Percentiles rank a stretch among this genome's conserved stretches.
These are phyloP conservation scores for Beta macrorhiza DNA, from an alignment of 179 eudicot genomes.

Conservation along the genomic window DNA sequence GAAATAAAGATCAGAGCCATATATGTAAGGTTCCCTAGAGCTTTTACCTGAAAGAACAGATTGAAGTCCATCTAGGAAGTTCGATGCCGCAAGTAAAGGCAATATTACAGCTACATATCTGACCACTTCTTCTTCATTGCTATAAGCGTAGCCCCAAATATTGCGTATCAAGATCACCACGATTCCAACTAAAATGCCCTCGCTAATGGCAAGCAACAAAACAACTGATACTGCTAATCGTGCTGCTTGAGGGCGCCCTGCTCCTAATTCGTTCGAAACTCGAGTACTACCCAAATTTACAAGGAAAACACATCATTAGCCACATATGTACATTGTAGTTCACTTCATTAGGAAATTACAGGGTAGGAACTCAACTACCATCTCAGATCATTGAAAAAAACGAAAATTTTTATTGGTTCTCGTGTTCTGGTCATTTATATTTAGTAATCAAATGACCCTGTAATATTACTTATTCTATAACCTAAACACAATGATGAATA, in stretches of 20 bases:
- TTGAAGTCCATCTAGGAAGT: constrained; percentile 68
- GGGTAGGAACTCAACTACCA: neutral
- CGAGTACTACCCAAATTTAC: constrained; percentile 30
- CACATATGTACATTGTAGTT: neutral
- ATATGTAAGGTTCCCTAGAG: neutral
- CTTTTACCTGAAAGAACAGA: constrained; percentile 71
- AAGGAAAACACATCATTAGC: neutral
- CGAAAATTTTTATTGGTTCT: too few relatives aligned
- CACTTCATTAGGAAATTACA: neutral
- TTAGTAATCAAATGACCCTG: too few relatives aligned
- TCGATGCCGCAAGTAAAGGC: constrained; percentile 70
- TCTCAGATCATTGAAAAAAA: neutral
- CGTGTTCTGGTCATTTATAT: too few relatives aligned
- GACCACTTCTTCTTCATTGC: constrained; percentile 64
- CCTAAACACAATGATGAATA: too few relatives aligned
- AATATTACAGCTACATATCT: constrained; percentile 63
- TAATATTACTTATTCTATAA: too few relatives aligned
- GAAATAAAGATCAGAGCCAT: neutral
- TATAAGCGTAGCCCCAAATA: constrained; percentile 74
- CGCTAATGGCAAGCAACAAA: constrained; percentile 37
- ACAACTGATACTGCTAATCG: constrained; percentile 58
- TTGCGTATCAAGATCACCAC: constrained; percentile 55
- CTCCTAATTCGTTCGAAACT: constrained; percentile 61
- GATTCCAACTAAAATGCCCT: constrained; percentile 51
- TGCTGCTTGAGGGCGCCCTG: constrained; percentile 63